Evolutionary conservation across 2,329 filamentous ascomycete species (phyloP).

Genomic region (Fusarium beomiforme): DNA sequence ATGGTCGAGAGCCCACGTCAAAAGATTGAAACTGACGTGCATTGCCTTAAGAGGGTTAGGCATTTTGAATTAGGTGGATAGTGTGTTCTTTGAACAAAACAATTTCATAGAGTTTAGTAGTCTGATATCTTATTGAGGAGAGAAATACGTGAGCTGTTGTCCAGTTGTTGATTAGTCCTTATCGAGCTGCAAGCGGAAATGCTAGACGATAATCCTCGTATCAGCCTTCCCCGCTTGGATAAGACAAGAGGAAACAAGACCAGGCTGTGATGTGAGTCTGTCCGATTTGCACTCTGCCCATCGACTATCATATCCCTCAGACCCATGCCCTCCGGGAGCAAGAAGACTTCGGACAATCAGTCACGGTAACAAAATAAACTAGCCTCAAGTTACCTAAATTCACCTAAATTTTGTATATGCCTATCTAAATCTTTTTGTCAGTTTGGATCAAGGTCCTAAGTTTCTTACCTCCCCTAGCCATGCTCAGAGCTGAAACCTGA

Average conservation of each 20-base stretch:
- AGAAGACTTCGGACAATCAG: too few species aligned
- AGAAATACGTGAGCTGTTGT: neutral
- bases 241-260: neutral
- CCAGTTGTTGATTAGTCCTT: neutral
- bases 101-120: neutral
- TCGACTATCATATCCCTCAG: neutral
- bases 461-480: too few species aligned
- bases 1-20: conserved; percentile 33
- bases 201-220: neutral
- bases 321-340: too few species aligned
- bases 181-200: neutral
- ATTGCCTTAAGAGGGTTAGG: conserved; percentile 19
- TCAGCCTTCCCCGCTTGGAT: neutral
- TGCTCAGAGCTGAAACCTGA: conserved; percentile 4
- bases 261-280: neutral
- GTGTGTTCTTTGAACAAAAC: too few species aligned
- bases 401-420: too few species aligned
- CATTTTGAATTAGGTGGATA: neutral
- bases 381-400: too few species aligned
- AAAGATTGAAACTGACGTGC: conserved; percentile 21
- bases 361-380: too few species aligned
- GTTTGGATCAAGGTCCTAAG: too few species aligned
- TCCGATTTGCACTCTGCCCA: neutral
- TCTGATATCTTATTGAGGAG: neutral
- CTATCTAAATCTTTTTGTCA: too few species aligned